phyloP scores from a whole-genome alignment of 805 yeast genomes.

The Tetrapisispora namnaoensis region DNA sequence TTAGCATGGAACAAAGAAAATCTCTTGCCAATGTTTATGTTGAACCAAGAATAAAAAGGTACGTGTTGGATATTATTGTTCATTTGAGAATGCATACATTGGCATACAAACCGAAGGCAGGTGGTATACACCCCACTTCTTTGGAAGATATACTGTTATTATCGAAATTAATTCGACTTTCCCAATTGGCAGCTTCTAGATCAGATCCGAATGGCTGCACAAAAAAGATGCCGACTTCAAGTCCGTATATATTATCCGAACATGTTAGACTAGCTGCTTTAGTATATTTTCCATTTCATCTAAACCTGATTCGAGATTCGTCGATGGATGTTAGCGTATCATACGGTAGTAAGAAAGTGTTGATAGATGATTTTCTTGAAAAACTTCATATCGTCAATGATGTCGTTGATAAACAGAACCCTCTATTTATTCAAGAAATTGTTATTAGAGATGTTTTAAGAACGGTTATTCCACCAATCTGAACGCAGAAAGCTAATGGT shows the following conservation, averaged over 20 bases:
- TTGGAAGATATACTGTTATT: slow-evolving; percentile 35
- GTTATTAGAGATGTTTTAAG: slow-evolving; percentile 44
- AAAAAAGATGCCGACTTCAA: slow-evolving; percentile 7
- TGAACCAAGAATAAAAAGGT: slow-evolving; percentile 25
- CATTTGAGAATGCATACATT: slow-evolving; percentile 48
- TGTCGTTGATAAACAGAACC: slow-evolving; percentile 5
- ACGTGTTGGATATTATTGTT: slow-evolving; percentile 49
- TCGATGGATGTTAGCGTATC: slow-evolving; percentile 25
- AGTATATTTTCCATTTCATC: slow-evolving; percentile 42
- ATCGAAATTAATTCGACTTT: slow-evolving; percentile 34
- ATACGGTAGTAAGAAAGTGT: slow-evolving; percentile 23
- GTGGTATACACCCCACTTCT: slow-evolving; percentile 44
- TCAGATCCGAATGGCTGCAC: background rate
- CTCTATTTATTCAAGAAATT: slow-evolving; percentile 31
- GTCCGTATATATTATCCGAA: slow-evolving; percentile 41
- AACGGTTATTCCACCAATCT: slow-evolving; percentile 37
- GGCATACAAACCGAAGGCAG: slow-evolving; percentile 31
- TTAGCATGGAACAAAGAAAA: background rate
- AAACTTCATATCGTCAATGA: slow-evolving; percentile 14
- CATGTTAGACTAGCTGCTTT: slow-evolving; percentile 40
- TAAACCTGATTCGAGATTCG: slow-evolving; percentile 36
- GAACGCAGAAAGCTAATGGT: background rate
- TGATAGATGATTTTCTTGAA: slow-evolving; percentile 19
- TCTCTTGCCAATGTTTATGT: background rate
- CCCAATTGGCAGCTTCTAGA: background rate